A percentile compares a stretch with the other conserved stretches of the same genome.
phyloP scores from a whole-genome alignment of 192 early-diverging fungal genomes.

The Kappamyces sp. region DNA sequence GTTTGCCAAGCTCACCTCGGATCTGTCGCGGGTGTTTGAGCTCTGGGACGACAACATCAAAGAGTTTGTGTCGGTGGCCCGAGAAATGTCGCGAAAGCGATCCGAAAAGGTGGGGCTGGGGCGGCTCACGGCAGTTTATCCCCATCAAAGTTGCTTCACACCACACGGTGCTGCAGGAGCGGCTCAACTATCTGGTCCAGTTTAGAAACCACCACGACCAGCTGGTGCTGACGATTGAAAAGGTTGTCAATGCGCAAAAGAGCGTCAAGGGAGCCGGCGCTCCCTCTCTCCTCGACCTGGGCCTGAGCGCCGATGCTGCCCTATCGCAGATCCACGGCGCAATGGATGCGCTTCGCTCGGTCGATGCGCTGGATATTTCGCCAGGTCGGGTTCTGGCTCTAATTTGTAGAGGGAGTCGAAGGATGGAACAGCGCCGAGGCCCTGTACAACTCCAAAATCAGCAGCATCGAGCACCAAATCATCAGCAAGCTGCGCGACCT shows the following conservation, averaged over 20 bases:
- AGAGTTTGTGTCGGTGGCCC: conserved; percentile 90
- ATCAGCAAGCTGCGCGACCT: conserved; percentile 88
- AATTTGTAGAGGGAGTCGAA: conserved; percentile 73
- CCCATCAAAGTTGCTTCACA: conserved; percentile 90
- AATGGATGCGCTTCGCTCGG: conserved; percentile 84
- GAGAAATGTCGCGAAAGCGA: conserved; percentile 89
- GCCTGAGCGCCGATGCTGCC: conserved; percentile 30
- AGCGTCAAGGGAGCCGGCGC: conserved; percentile 28
- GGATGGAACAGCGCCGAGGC: conserved; percentile 87
- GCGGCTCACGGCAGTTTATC: conserved; percentile 48
- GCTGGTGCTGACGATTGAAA: conserved; percentile 90
- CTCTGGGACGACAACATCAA: conserved; percentile 94
- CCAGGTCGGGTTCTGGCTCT: conserved; percentile 35
- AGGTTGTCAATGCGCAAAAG: conserved; percentile 74
- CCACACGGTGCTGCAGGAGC: conserved; percentile 90
- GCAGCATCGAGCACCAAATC: conserved; percentile 95
- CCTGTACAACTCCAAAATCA: conserved; percentile 89
- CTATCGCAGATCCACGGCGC: conserved; percentile 84
- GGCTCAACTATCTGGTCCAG: conserved; percentile 77
- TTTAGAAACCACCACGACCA: conserved; percentile 98
- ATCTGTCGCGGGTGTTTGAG: conserved; percentile 80
- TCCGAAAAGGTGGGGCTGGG: conserved; percentile 55
- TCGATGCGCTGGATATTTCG: conserved; percentile 93
- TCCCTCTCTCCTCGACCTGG: not conserved
- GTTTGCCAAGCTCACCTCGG: conserved; percentile 79